Evolutionary conservation across 2,329 filamentous ascomycete genomes (phyloP).

Genomic region (Xylariomycetidae sp.): DNA sequence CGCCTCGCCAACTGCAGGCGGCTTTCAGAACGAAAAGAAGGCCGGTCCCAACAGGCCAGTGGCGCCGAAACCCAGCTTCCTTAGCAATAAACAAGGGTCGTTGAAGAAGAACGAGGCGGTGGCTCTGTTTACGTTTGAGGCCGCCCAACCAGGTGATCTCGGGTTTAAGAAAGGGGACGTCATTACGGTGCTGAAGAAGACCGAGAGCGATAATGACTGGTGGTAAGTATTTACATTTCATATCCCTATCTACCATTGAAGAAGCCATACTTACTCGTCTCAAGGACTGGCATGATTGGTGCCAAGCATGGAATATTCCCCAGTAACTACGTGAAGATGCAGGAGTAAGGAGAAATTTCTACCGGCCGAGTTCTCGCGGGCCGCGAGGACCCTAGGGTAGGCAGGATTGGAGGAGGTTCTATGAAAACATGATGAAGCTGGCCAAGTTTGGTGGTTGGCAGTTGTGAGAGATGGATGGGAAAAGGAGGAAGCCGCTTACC

Average conservation of each 20-base stretch:
- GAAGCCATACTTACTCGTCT: constrained; percentile 1
- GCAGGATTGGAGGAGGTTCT: too few species aligned
- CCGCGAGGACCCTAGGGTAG: too few species aligned
- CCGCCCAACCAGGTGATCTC: constrained; percentile 86
- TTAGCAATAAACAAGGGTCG: constrained; percentile 48
- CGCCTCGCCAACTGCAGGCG: constrained; percentile 37
- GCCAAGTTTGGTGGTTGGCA: too few species aligned
- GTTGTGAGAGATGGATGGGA: too few species aligned
- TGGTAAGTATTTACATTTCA: constrained; percentile 56
- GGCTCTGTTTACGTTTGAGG: constrained; percentile 89
- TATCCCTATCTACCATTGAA: background rate
- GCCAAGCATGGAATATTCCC: constrained; percentile 88
- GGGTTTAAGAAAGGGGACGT: constrained; percentile 97
- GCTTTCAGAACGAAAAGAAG: constrained; percentile 39
- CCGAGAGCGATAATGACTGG: constrained; percentile 92
- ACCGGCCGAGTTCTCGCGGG: too few species aligned
- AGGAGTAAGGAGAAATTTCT: constrained; percentile 27
- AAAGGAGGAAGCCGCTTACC: too few species aligned
- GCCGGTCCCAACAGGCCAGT: constrained; percentile 70
- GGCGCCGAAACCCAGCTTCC: constrained; percentile 85
- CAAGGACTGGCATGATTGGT: constrained; percentile 82
- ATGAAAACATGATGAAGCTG: too few species aligned
- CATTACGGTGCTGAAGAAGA: constrained; percentile 92
- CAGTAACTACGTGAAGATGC: constrained; percentile 71
- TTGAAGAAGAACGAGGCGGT: constrained; percentile 75